phyloP scores from a whole-genome alignment of 139 green algal genomes.

The Chlorella sp. region DNA sequence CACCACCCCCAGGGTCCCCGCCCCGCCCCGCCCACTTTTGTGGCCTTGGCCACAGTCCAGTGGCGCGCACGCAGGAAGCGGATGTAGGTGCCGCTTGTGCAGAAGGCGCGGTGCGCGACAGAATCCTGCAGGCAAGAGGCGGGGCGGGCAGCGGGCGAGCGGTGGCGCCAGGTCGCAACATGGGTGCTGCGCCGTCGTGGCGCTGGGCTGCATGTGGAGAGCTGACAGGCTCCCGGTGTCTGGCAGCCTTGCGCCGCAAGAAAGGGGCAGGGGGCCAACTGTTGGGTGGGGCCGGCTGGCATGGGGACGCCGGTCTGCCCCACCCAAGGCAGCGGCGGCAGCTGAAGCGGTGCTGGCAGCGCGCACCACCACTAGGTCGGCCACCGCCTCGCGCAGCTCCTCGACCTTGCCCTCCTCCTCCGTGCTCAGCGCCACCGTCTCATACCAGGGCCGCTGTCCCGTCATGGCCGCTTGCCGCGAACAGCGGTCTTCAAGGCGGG shows the following conservation, averaged over 20 bases:
- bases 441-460: background rate
- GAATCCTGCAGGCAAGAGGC: constrained; percentile 22
- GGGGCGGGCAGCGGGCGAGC: background rate
- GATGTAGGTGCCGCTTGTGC: constrained; percentile 74
- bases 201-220: background rate
- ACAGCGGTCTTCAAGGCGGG: no score
- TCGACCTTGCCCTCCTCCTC: constrained; percentile 14
- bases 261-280: no score
- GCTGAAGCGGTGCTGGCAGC: background rate
- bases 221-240: background rate
- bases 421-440: background rate
- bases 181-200: background rate
- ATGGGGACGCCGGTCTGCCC: background rate
- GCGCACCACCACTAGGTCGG: background rate
- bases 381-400: background rate
- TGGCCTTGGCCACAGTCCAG: constrained; percentile 74
- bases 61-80: constrained; percentile 77
- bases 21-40: constrained; percentile 67
- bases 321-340: background rate
- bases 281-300: no score
- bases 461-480: background rate
- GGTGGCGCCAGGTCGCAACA: background rate
- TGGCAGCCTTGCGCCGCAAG: background rate
- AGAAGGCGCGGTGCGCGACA: constrained; percentile 43
- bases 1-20: background rate